phyloP scores from a whole-genome alignment of 805 yeast genomes.

The Candida piceae region DNA sequence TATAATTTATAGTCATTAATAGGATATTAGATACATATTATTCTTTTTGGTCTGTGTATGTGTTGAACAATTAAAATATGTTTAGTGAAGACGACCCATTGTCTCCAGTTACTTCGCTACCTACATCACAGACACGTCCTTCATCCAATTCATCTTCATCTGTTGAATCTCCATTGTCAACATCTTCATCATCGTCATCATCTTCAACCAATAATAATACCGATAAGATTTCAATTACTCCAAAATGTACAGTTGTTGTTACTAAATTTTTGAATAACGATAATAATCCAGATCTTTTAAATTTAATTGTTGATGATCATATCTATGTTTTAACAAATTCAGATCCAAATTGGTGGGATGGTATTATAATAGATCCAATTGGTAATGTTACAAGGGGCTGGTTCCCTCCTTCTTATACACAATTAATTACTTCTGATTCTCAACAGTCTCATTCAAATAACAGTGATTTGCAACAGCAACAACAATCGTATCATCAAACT shows the following conservation, averaged over 20 bases:
- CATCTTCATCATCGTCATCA: too few relatives aligned
- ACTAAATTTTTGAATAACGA: conserved; percentile 51
- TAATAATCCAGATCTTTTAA: conserved; percentile 42
- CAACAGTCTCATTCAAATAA: too few relatives aligned
- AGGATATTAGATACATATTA: too few relatives aligned
- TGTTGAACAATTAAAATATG: too few relatives aligned
- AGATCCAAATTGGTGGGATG: conserved; percentile 86
- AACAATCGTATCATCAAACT: conserved; percentile 17
- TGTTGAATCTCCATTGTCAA: too few relatives aligned
- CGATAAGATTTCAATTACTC: conserved; percentile 20
- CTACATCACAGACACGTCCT: too few relatives aligned
- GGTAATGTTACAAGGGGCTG: conserved; percentile 64
- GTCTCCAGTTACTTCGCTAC: too few relatives aligned
- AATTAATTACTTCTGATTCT: conserved; percentile 27
- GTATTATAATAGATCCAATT: conserved; percentile 39
- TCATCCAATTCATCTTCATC: too few relatives aligned
- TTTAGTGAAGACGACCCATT: too few relatives aligned
- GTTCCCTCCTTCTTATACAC: conserved; percentile 71
- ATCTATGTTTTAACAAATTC: conserved; percentile 63
- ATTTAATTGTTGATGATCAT: conserved; percentile 59
- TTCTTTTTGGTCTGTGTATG: too few relatives aligned
- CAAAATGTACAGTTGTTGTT: conserved; percentile 56
- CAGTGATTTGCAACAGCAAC: too few relatives aligned
- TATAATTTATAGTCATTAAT: too few relatives aligned
- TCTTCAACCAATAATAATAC: not conserved